These are phyloP conservation scores for Emydomyces testavorans DNA, from an alignment of 2,329 filamentous ascomycete genomes.

Conservation along the genomic window DNA sequence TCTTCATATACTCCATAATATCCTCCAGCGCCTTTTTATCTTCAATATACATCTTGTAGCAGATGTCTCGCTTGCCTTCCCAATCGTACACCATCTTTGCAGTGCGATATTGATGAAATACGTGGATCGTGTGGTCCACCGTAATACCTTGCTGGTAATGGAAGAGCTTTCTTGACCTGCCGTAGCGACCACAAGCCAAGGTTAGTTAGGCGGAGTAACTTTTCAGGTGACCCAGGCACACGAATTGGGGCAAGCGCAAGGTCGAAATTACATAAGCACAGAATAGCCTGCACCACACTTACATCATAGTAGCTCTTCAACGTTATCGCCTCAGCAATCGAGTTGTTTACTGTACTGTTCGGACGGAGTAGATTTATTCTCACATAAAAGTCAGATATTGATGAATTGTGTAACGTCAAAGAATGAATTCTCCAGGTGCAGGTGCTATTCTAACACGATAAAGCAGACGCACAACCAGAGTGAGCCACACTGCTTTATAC, in stretches of 20 bases:
- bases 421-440: slow-evolving; percentile 6
- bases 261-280: background rate
- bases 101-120: background rate
- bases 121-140: slow-evolving; percentile 11
- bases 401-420: background rate
- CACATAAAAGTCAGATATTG: too few species aligned
- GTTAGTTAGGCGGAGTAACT: too few species aligned
- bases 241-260: too few species aligned
- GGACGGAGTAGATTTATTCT: too few species aligned
- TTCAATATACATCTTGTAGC: slow-evolving; percentile 62
- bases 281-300: too few species aligned
- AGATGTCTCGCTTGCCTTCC: slow-evolving; percentile 54
- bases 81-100: slow-evolving; percentile 48
- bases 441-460: slow-evolving; percentile 12
- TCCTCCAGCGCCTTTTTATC: slow-evolving; percentile 62
- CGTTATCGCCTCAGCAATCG: too few species aligned
- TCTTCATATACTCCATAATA: slow-evolving; percentile 60
- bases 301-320: too few species aligned
- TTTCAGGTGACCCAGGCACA: too few species aligned
- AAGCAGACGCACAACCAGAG: slow-evolving; percentile 5
- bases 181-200: too few species aligned
- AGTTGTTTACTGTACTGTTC: too few species aligned
- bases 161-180: slow-evolving; percentile 4
- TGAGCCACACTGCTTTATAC: slow-evolving; percentile 7
- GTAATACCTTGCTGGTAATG: slow-evolving; percentile 10